Evolutionary conservation across 768 basidiomycete species (phyloP).

Genomic region (Tulasnella calospora): DNA sequence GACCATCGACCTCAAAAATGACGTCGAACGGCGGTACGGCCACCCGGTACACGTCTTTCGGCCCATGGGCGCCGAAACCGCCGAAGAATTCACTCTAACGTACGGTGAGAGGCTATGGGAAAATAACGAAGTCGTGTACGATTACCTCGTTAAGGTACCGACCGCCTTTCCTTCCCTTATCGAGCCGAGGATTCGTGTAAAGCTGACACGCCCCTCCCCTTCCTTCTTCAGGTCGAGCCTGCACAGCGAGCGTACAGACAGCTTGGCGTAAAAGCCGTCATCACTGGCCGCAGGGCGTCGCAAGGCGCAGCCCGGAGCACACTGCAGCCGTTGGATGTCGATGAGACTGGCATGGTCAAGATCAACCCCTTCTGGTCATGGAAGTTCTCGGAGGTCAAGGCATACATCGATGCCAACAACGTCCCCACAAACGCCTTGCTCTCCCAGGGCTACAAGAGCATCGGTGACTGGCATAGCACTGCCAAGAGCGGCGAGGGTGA

Average conservation of each 20-base stretch:
- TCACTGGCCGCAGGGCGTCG: slow-evolving; percentile 90
- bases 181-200: not conserved
- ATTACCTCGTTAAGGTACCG: slow-evolving; percentile 83
- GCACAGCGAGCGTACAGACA: slow-evolving; percentile 80
- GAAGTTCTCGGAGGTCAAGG: slow-evolving; percentile 78
- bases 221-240: slow-evolving; percentile 71
- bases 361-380: slow-evolving; percentile 90
- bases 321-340: slow-evolving; percentile 82
- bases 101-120: slow-evolving; percentile 85
- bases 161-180: not conserved
- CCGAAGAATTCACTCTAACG: slow-evolving; percentile 69
- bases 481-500: slow-evolving; percentile 60
- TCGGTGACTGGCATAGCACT: slow-evolving; percentile 98
- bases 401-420: slow-evolving; percentile 71
- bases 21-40: slow-evolving; percentile 72
- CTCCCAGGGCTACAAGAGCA: slow-evolving; percentile 85
- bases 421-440: slow-evolving; percentile 88
- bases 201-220: not conserved
- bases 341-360: slow-evolving; percentile 84
- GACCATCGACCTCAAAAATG: slow-evolving; percentile 82
- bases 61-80: slow-evolving; percentile 64
- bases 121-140: slow-evolving; percentile 78
- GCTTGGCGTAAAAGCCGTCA: slow-evolving; percentile 74
- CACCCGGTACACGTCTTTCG: slow-evolving; percentile 69
- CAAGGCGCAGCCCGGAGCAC: slow-evolving; percentile 87